These are phyloP conservation scores for Ascochyta rabiei DNA, from an alignment of 2,329 filamentous ascomycete species.

Conservation along the genomic window DNA sequence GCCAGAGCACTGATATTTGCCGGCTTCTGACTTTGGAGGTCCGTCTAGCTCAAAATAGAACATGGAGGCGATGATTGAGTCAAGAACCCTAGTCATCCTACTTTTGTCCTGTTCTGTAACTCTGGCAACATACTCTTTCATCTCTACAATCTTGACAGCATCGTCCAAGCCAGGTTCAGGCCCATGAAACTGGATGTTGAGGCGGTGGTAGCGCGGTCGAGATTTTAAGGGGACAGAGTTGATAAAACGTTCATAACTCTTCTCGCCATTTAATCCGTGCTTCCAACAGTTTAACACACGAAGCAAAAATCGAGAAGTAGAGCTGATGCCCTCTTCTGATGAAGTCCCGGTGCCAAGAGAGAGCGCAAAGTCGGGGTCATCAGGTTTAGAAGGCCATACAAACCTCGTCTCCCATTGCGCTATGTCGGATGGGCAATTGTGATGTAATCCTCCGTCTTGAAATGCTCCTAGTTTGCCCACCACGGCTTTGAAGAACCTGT, in stretches of 20 bases:
- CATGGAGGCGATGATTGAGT: neutral
- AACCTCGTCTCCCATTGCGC: constrained; percentile 26
- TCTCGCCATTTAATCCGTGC: neutral
- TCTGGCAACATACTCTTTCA: neutral
- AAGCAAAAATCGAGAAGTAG: neutral
- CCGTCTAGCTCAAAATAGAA: neutral
- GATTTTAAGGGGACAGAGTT: neutral
- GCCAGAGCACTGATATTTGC: neutral
- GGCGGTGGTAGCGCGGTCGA: neutral
- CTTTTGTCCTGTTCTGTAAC: neutral
- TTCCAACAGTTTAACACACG: neutral
- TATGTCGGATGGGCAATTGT: constrained; percentile 33
- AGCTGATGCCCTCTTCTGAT: neutral
- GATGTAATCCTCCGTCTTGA: constrained; percentile 33
- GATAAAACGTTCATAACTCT: neutral
- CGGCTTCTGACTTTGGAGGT: neutral
- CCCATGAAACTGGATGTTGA: neutral
- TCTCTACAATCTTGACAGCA: neutral
- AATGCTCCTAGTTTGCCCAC: constrained; percentile 27
- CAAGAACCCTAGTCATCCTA: neutral
- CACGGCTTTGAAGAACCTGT: neutral
- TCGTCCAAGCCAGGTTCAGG: neutral
- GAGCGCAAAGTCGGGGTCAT: constrained; percentile 17
- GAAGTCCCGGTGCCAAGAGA: neutral
- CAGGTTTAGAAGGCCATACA: constrained; percentile 25